Evolutionary conservation across 192 early-diverging fungal species (phyloP).

Genomic region (Linnemannia zychae): DNA sequence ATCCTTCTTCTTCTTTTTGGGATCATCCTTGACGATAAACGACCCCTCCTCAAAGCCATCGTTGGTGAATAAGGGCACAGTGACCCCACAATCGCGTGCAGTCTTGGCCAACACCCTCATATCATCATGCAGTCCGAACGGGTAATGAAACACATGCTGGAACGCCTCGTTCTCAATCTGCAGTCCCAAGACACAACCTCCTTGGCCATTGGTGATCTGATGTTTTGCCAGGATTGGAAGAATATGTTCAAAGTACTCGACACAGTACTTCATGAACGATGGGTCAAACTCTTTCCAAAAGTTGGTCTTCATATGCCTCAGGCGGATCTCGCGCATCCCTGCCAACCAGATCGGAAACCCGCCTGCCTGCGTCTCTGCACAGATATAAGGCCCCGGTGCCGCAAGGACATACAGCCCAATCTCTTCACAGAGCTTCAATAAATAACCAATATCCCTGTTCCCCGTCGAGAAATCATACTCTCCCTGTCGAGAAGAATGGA

Average conservation of each 20-base stretch:
- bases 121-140: conserved; percentile 84
- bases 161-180: conserved; percentile 90
- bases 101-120: conserved; percentile 82
- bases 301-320: conserved; percentile 78
- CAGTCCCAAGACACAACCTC: conserved; percentile 81
- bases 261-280: conserved; percentile 75
- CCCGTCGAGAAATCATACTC: conserved; percentile 76
- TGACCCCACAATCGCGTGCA: conserved; percentile 81
- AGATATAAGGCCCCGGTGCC: conserved; percentile 88
- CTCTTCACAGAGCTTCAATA: conserved; percentile 81
- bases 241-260: conserved; percentile 83
- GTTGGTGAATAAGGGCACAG: conserved; percentile 89
- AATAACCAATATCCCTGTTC: conserved; percentile 76
- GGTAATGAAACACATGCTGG: conserved; percentile 70
- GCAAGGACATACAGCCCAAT: conserved; percentile 84
- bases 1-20: conserved; percentile 49
- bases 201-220: conserved; percentile 75
- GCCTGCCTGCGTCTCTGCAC: conserved; percentile 82
- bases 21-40: conserved; percentile 64
- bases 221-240: conserved; percentile 81
- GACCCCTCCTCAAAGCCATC: conserved; percentile 81
- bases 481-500: conserved; percentile 81
- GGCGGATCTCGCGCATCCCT: conserved; percentile 76
- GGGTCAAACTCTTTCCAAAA: conserved; percentile 79
- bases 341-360: conserved; percentile 86